Conservation (phyloP, 2,329 filamentous ascomycete genomes). For the Septoria linicola region DNA sequence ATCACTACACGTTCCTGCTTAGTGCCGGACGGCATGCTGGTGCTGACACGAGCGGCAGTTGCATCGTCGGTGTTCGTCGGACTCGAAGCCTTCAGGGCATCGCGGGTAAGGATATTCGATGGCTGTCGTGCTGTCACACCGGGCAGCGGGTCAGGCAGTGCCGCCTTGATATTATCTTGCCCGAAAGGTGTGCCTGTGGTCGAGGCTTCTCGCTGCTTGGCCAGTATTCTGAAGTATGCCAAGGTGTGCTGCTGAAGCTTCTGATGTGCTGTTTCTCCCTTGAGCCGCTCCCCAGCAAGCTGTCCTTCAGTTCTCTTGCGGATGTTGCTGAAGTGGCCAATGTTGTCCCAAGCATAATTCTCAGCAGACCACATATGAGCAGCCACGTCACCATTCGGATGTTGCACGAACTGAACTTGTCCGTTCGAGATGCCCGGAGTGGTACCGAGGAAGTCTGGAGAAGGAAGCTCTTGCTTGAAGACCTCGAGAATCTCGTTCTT, state of each 20-base stretch:
- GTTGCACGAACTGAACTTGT: constrained; percentile 47
- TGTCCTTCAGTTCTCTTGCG: constrained; percentile 47
- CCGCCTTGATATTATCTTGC: constrained; percentile 33
- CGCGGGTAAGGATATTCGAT: not conserved
- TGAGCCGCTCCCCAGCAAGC: constrained; percentile 43
- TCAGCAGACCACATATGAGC: constrained; percentile 48
- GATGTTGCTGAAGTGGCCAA: constrained; percentile 46
- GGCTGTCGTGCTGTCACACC: not conserved
- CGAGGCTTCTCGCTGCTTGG: constrained; percentile 41
- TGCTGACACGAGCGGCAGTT: not conserved
- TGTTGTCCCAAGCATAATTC: constrained; percentile 46
- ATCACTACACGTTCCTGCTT: not conserved
- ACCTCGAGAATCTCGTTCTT: constrained; percentile 38
- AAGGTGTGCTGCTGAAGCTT: constrained; percentile 40
- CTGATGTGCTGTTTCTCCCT: constrained; percentile 38
- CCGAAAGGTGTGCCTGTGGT: constrained; percentile 35
- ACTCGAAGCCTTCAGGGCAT: not conserved
- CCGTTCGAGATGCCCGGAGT: constrained; percentile 40
- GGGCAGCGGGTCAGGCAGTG: constrained; percentile 28
- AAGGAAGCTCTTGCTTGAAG: constrained; percentile 46
- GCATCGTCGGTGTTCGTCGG: not conserved
- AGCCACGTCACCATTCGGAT: constrained; percentile 49
- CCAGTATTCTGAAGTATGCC: constrained; percentile 45
- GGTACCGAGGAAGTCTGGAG: constrained; percentile 41
- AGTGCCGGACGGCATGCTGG: not conserved